Evolutionary conservation across 73 alveolate genomes (phyloP).

Genomic region (Urostyla sp.): DNA sequence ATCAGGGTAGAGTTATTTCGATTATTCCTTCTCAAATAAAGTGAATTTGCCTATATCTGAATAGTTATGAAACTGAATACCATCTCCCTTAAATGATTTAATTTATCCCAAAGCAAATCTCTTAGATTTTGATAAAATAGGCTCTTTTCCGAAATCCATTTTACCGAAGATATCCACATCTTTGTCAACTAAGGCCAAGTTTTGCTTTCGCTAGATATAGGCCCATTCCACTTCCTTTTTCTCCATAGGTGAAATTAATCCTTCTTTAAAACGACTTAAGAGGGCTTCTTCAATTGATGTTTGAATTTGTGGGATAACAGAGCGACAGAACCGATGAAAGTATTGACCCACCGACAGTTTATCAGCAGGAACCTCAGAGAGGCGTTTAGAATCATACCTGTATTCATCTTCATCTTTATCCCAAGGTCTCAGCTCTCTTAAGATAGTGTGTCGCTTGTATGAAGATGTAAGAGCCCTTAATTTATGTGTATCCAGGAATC

Average conservation of each 20-base stretch:
- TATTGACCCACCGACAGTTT: constrained; percentile 7
- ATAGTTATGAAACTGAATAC: constrained; percentile 56
- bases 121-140: too few relatives aligned
- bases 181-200: constrained; percentile 44
- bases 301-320: constrained; percentile 68
- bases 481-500: constrained; percentile 29
- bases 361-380: too few relatives aligned
- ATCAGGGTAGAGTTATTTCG: constrained; percentile 68
- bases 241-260: constrained; percentile 27
- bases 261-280: constrained; percentile 30
- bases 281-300: constrained; percentile 54
- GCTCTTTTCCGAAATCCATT: too few relatives aligned
- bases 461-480: constrained; percentile 7
- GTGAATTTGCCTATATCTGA: constrained; percentile 70
- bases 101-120: background rate
- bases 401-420: too few relatives aligned
- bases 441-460: constrained; percentile 42
- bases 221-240: constrained; percentile 60
- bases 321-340: constrained; percentile 39
- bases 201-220: constrained; percentile 49
- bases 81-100: constrained; percentile 54
- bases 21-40: constrained; percentile 52
- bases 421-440: constrained; percentile 24
- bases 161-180: constrained; percentile 1
- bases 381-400: too few relatives aligned